Evolutionary conservation across 208 protist genomes (phyloP), one percentile per base, ranked within the genome.

Genomic region (Trypanosoma lewisi): DNA sequence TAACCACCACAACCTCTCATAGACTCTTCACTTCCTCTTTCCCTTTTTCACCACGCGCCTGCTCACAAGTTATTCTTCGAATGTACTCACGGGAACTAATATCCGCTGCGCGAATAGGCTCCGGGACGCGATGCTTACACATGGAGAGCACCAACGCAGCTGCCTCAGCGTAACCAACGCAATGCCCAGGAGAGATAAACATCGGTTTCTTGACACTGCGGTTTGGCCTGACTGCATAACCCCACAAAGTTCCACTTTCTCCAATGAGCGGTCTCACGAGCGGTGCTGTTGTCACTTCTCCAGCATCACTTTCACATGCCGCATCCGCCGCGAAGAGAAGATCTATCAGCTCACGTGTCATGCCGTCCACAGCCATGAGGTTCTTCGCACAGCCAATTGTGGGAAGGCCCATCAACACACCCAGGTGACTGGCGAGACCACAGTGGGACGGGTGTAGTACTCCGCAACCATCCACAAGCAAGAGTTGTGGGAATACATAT

Each of bases 381-480:
- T 86, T 97, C 72, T 97, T 98, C 0, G 86, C 89, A 36, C 91
- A 88, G 17, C 95, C 95, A 67, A 98, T 81, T 0, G 94, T 97
- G 5, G 97, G 96, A 21, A 97, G 73, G 65, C 82, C 81, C 0
- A 85, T 53, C 4, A 92, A 51, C 2, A 98, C 89, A 28, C 97
- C 96, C 3, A 99, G 73, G 66, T 99, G 96, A 30, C 80, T 95
- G 8, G 97, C 97, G 2, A 97, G 67, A 4, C 97, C 97, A 53
- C 95, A 96, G 9, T 92, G 83, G 9, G 93, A 63, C 30, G 82
- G 91, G 52, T 99, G 97, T 33, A 98, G 83, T 2, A 97, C 78
- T 2, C 97, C 97, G 60, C 98, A 98, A 14, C 97, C 97, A 63
- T 99, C 97, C 6, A 99, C 81, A 0, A 99, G 41, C 21, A 98